These are phyloP conservation scores for Cercospora sesami DNA, from an alignment of 2,329 filamentous ascomycete genomes.

Conservation along the genomic window DNA sequence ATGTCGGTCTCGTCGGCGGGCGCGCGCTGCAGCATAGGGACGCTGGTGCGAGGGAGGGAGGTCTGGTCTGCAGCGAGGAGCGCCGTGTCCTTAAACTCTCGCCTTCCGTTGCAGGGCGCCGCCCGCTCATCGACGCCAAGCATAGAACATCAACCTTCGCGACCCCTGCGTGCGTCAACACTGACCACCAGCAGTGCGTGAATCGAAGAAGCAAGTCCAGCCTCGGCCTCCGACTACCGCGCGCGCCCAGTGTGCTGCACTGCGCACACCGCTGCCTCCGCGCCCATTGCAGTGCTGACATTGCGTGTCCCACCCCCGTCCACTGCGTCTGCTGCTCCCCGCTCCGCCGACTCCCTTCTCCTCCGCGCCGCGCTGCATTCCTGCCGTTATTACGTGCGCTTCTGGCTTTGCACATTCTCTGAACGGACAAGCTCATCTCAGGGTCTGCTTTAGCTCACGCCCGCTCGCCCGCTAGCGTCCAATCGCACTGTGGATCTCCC, in stretches of 20 bases:
- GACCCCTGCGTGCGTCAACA: neutral
- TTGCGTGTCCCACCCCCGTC: neutral
- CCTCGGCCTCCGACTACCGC: neutral
- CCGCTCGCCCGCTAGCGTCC: neutral
- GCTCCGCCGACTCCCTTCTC: neutral
- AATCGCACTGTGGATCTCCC: neutral
- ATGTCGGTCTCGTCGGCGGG: neutral
- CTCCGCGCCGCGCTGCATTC: slow-evolving; percentile 1
- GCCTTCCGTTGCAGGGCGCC: neutral
- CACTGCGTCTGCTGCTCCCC: neutral
- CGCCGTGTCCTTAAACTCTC: slow-evolving; percentile 1
- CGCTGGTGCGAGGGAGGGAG: neutral
- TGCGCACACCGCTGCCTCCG: neutral
- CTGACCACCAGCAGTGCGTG: neutral
- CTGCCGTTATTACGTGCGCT: neutral
- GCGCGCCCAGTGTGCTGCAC: neutral
- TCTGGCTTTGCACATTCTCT: slow-evolving; percentile 8
- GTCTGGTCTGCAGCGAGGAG: neutral
- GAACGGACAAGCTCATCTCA: slow-evolving; percentile 5
- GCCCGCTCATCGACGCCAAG: neutral
- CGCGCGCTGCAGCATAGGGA: neutral
- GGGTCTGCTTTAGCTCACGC: slow-evolving; percentile 10
- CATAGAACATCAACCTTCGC: slow-evolving; percentile 4
- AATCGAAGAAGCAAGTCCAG: slow-evolving; percentile 3
- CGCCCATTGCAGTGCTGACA: neutral